Base-by-base conservation (phyloP, 768 basidiomycete genomes). In the Gautieria morchelliformis region DNA sequence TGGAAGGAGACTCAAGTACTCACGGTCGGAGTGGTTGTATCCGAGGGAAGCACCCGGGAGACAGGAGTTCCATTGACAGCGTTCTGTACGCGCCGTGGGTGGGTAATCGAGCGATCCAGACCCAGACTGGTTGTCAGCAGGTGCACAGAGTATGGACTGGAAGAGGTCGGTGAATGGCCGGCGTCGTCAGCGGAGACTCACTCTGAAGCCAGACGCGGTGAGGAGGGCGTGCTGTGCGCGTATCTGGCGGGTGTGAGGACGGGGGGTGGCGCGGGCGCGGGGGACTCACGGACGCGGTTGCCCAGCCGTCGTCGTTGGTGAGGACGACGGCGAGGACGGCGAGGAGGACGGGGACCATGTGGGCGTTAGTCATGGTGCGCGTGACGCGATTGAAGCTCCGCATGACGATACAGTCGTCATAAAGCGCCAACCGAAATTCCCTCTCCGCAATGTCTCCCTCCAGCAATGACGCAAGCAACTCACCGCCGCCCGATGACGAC, bases 391-490 rank as follows among this genome's bases (percentile, higher is more conserved):
- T 20, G 3, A 49, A 27, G 32, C 27, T 30, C 48, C 20, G 27
- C 48, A 24, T 49, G 47, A 49, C 47, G 47, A 8, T 19, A 10
- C 9, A 30, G 17, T 27, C 48, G 48, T 49, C 48, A 49, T 49
- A 49, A 19, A 49, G 3, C 15, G 17, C 19, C 48, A 27, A 4
- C 22, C 20, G 4, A 30, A 17, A 3, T 49, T 49, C 24, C 9
- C 15, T 24, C 20, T 19, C 24, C 15, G 27, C 48, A 4, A 49
- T 49, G 1, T 55, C 42, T 19, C 62, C 63, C 61, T 62, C 2
- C 60, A 64, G 0, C 62, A 54, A 35, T 55, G 40, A 59, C 48
- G 27, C 60, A 27, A 67, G 65, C 42, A n/a, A 19, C 14, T 44
- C 42, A 3, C 42, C 42, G 0, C 52, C 59, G 6, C 59, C 63